These are phyloP conservation scores for Scenedesmus sp. DNA, from an alignment of 163 green algal species.

Conservation along the genomic window DNA sequence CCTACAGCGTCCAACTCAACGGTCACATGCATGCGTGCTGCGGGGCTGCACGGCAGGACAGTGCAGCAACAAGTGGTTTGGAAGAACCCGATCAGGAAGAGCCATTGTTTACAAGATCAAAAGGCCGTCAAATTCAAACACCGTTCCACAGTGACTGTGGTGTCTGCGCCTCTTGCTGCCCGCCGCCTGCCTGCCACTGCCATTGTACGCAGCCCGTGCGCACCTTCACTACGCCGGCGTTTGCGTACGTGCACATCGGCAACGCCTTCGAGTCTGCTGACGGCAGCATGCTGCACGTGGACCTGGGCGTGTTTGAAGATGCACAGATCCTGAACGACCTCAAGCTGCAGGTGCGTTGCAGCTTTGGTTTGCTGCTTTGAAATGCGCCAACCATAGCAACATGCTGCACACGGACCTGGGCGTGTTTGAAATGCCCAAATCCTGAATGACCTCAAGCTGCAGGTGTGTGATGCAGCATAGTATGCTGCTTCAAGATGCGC, in stretches of 20 bases:
- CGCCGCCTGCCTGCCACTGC: not conserved
- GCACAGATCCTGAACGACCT: conserved; percentile 72
- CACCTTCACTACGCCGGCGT: conserved; percentile 26
- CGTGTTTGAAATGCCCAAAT: not conserved
- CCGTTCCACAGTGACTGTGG: too few species aligned
- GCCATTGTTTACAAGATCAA: too few species aligned
- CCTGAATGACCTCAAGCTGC: not conserved
- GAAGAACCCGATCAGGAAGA: too few species aligned
- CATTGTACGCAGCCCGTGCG: conserved; percentile 28
- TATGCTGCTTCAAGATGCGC: not conserved
- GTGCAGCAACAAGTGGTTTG: too few species aligned
- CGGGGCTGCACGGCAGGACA: too few species aligned
- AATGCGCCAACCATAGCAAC: too few species aligned
- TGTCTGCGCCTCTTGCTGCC: not conserved
- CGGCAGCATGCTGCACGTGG: conserved; percentile 56
- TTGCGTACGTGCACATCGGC: conserved; percentile 33
- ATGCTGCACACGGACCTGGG: not conserved
- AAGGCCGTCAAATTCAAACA: too few species aligned
- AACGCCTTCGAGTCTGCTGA: conserved; percentile 38
- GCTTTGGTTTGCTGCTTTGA: too few species aligned
- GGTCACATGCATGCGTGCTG: too few species aligned
- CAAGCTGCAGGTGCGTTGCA: conserved; percentile 50
- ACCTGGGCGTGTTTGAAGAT: conserved; percentile 75
- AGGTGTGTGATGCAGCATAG: not conserved
- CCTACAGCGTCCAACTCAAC: too few species aligned